phyloP scores from a whole-genome alignment of 2,329 filamentous ascomycete genomes.

The Exophiala viscosa region DNA sequence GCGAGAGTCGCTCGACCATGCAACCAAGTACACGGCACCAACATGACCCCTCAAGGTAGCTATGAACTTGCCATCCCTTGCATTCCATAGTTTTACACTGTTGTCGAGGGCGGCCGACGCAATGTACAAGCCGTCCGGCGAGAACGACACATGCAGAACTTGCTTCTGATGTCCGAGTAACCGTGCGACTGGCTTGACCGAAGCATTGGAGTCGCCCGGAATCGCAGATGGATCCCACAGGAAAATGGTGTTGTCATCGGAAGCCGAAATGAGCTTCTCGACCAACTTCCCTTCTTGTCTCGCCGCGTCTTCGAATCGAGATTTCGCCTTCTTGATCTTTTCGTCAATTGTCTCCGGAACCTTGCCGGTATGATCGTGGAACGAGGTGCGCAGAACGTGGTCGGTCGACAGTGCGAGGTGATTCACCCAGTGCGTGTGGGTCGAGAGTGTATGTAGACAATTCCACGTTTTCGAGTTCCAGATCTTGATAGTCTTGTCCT shows the following conservation, averaged over 20 bases:
- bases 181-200: constrained; percentile 79
- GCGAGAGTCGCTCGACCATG: constrained; percentile 89
- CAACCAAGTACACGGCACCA: constrained; percentile 85
- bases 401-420: constrained; percentile 91
- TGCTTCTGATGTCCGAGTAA: constrained; percentile 94
- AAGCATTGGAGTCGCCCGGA: constrained; percentile 38
- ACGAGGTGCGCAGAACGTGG: constrained; percentile 79
- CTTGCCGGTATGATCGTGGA: constrained; percentile 74
- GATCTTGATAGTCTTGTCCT: constrained; percentile 88
- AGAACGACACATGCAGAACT: constrained; percentile 93
- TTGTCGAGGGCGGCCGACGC: constrained; percentile 92
- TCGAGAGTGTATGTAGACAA: constrained; percentile 70
- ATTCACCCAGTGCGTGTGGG: constrained; percentile 94
- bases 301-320: constrained; percentile 81
- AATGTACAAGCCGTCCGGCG: constrained; percentile 80
- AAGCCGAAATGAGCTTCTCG: constrained; percentile 83
- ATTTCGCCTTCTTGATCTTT: constrained; percentile 69
- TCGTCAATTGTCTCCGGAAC: constrained; percentile 66
- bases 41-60: constrained; percentile 85
- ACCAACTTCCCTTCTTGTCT: constrained; percentile 70
- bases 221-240: constrained; percentile 74
- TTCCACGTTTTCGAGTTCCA: constrained; percentile 81
- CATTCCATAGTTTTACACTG: constrained; percentile 88
- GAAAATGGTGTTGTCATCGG: constrained; percentile 94
- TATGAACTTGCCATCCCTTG: constrained; percentile 75